Evolutionary conservation across 2,329 filamentous ascomycete species (phyloP).

Genomic region (Trichoderma breve): DNA sequence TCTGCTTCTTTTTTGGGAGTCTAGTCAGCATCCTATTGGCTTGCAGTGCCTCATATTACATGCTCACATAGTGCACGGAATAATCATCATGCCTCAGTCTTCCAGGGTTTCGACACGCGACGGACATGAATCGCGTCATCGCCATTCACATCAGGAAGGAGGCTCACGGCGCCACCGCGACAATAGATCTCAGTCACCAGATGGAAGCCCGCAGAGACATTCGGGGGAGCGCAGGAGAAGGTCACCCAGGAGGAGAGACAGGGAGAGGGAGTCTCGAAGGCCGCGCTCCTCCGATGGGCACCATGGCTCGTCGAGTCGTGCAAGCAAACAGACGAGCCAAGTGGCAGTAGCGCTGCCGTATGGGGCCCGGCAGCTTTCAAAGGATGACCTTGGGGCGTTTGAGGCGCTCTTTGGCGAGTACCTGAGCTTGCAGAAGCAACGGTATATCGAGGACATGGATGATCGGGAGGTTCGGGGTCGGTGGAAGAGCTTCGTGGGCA

Average conservation of each 20-base stretch:
- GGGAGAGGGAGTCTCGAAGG: slow-evolving; percentile 23
- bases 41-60: neutral
- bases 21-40: neutral
- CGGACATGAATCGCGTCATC: slow-evolving; percentile 5
- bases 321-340: neutral
- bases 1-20: neutral
- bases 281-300: slow-evolving; percentile 29
- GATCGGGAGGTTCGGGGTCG: slow-evolving; percentile 75
- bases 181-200: slow-evolving; percentile 11
- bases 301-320: slow-evolving; percentile 17
- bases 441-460: slow-evolving; percentile 65
- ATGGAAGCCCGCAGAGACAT: slow-evolving; percentile 1
- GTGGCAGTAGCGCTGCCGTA: slow-evolving; percentile 54
- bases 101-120: slow-evolving; percentile 17
- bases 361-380: slow-evolving; percentile 62
- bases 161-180: slow-evolving; percentile 3
- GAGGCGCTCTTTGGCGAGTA: slow-evolving; percentile 77
- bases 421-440: slow-evolving; percentile 81
- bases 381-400: slow-evolving; percentile 65
- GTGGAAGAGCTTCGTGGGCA: slow-evolving; percentile 89
- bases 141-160: neutral
- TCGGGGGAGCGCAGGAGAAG: slow-evolving; percentile 21
- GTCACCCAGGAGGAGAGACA: neutral
- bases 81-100: slow-evolving; percentile 5
- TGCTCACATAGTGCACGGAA: neutral